phyloP scores from a whole-genome alignment of 225 moss, liverwort and hornwort genomes.

The Pleurozium schreberi region DNA sequence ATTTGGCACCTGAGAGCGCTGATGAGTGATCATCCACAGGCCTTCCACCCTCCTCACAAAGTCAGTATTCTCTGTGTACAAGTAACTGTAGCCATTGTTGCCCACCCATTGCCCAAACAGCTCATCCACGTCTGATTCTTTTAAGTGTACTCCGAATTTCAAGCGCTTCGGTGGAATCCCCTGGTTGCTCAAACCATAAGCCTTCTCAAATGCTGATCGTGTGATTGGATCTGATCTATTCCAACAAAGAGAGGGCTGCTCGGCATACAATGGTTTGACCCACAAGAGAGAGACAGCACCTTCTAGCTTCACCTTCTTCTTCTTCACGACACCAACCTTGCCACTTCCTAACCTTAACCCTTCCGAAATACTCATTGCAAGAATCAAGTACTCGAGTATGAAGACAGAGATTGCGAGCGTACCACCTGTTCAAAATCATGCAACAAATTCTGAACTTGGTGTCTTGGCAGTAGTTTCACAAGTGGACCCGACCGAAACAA shows the following conservation, averaged over 20 bases:
- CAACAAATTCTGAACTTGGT: too few species aligned
- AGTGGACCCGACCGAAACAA: too few species aligned
- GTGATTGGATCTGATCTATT: not conserved
- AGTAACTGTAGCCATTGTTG: not conserved
- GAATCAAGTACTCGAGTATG: not conserved
- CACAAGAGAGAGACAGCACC: not conserved
- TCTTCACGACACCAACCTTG: not conserved
- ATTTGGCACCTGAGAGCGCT: not conserved
- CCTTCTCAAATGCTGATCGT: not conserved
- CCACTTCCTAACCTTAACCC: not conserved
- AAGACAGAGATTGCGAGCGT: too few species aligned
- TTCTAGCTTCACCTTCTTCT: not conserved
- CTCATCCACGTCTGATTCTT: fast-evolving
- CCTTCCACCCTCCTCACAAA: not conserved
- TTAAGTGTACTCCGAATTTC: not conserved
- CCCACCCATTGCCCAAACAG: not conserved
- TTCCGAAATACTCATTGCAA: not conserved
- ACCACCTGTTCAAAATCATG: too few species aligned
- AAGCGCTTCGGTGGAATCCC: not conserved
- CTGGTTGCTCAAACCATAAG: not conserved
- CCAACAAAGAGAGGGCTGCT: not conserved
- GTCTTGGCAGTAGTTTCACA: fast-evolving
- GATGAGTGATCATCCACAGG: not conserved
- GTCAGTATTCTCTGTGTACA: fast-evolving
- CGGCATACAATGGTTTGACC: not conserved